Percentiles rank a stretch among this genome's conserved stretches.
Evolutionary conservation across 441 rosid genomes (phyloP).

Genomic region (Omphalea diandra): DNA sequence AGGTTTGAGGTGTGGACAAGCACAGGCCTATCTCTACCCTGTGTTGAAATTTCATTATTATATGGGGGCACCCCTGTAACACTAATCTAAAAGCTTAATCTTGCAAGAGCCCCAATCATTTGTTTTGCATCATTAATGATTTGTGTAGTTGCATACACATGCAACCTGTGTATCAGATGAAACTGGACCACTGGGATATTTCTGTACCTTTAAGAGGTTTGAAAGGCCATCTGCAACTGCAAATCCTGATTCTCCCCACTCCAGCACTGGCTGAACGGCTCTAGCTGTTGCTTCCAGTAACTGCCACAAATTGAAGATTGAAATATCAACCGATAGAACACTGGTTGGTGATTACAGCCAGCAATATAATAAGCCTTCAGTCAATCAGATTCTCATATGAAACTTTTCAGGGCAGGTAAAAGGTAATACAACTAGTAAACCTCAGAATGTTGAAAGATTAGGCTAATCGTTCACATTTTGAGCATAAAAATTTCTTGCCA

Average conservation of each 20-base stretch:
- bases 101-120: background rate
- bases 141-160: background rate
- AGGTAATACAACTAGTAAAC: background rate
- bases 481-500: background rate
- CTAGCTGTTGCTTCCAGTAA: slow-evolving; percentile 97
- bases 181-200: background rate
- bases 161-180: background rate
- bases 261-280: slow-evolving; percentile 76
- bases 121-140: background rate
- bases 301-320: slow-evolving; percentile 39
- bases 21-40: background rate
- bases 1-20: background rate
- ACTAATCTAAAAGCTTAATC: background rate
- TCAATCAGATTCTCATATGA: background rate
- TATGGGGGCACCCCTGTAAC: background rate
- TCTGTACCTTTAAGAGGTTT: slow-evolving; percentile 84
- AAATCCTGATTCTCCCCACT: slow-evolving; percentile 91
- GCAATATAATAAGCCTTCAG: slow-evolving; percentile 5
- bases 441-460: background rate
- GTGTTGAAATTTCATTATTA: background rate
- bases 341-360: background rate
- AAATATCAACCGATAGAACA: slow-evolving; percentile 1
- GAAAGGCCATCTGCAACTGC: slow-evolving; percentile 95
- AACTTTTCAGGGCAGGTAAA: background rate
- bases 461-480: background rate